A percentile compares a stretch with the other conserved stretches of the same genome.
These are phyloP conservation scores for Saprolegnia parasitica DNA, from an alignment of 352 stramenopile genomes.

Conservation along the genomic window DNA sequence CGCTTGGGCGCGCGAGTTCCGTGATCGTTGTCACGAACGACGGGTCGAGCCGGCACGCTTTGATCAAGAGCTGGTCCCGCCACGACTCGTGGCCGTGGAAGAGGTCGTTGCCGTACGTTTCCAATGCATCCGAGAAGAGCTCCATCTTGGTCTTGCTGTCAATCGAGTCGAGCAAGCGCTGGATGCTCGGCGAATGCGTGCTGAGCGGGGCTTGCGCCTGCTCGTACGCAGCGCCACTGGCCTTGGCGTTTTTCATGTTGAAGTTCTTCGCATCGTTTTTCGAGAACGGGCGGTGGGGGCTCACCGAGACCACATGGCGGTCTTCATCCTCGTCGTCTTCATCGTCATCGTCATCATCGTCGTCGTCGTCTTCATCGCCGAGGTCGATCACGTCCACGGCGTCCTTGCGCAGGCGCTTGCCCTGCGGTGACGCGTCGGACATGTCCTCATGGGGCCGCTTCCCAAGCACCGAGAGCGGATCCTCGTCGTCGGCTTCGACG, in stretches of 20 bases:
- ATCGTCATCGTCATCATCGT: constrained; percentile 25
- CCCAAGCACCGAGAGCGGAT: constrained; percentile 1
- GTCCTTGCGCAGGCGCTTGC: constrained; percentile 19
- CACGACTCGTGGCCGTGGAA: constrained; percentile 27
- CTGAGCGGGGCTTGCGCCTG: not conserved
- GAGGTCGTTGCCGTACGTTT: constrained; percentile 21
- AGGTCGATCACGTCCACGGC: constrained; percentile 20
- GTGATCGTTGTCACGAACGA: constrained; percentile 28
- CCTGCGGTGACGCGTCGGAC: not conserved
- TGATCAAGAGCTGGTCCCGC: constrained; percentile 27
- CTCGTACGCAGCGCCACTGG: not conserved
- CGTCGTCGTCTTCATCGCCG: constrained; percentile 24
- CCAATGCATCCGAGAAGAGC: constrained; percentile 24
- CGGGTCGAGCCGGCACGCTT: constrained; percentile 22
- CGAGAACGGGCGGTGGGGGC: constrained; percentile 7
- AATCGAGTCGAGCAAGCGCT: constrained; percentile 24
- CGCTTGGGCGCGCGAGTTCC: constrained; percentile 19
- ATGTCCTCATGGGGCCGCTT: constrained; percentile 20
- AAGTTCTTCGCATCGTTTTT: constrained; percentile 28
- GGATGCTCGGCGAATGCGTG: constrained; percentile 16
- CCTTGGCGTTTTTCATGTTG: constrained; percentile 27
- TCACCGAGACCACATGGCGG: not conserved
- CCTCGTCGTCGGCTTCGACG: not conserved
- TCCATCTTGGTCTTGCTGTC: constrained; percentile 27
- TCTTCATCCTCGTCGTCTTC: constrained; percentile 18